Percentiles rank a stretch among this genome's conserved stretches.
Evolutionary conservation across 441 rosid species (phyloP).

Genomic region (Croton laevigatus): DNA sequence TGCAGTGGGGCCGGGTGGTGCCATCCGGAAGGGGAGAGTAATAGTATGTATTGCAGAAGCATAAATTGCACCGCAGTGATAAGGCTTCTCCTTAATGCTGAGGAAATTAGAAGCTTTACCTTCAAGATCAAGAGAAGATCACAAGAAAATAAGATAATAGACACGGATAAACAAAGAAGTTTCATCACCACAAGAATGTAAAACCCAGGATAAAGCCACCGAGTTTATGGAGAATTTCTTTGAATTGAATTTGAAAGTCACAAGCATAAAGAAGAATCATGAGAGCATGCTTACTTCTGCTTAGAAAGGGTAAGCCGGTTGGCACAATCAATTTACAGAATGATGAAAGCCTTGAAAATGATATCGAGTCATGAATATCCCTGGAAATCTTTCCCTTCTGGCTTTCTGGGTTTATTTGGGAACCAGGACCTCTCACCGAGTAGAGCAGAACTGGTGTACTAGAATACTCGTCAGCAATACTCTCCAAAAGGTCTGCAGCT

Average conservation of each 20-base stretch:
- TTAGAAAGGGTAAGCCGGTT: slow-evolving; percentile 66
- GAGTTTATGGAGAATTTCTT: slow-evolving; percentile 12
- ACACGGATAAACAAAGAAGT: not conserved
- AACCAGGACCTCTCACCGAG: slow-evolving; percentile 54
- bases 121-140: slow-evolving; percentile 24
- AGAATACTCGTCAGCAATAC: slow-evolving; percentile 73
- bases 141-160: not conserved
- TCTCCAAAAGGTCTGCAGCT: slow-evolving; percentile 76
- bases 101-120: slow-evolving; percentile 66
- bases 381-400: slow-evolving; percentile 48
- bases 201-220: not conserved
- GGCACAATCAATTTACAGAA: slow-evolving; percentile 71
- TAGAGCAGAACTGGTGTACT: slow-evolving; percentile 71
- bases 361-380: slow-evolving; percentile 75
- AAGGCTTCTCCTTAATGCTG: slow-evolving; percentile 58
- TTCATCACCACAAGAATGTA: not conserved
- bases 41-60: slow-evolving; percentile 80
- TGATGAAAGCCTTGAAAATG: slow-evolving; percentile 67
- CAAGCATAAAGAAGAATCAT: slow-evolving; percentile 10
- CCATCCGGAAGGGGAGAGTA: slow-evolving; percentile 73
- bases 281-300: slow-evolving; percentile 45
- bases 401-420: slow-evolving; percentile 41
- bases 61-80: slow-evolving; percentile 70
- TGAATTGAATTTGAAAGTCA: not conserved
- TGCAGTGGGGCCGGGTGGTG: slow-evolving; percentile 39